phyloP scores from a whole-genome alignment of 345 rosid genomes.

The Hypericum perforatum region DNA sequence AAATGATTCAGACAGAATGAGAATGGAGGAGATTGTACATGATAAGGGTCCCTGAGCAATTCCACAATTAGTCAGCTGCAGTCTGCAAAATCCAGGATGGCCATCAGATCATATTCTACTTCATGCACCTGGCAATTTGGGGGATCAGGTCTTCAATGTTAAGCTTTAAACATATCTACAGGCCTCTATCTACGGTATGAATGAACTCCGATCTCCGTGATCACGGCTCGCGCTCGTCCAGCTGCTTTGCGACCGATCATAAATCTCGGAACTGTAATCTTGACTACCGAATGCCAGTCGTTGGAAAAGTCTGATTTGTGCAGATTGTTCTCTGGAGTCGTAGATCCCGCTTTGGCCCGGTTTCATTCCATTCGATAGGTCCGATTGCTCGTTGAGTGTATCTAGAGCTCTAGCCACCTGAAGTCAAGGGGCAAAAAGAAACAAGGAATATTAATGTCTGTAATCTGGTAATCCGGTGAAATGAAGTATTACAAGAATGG shows the following conservation, averaged over 20 bases:
- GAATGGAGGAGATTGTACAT: too few species aligned
- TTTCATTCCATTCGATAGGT: conserved; percentile 82
- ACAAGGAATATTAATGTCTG: not conserved
- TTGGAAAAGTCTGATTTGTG: conserved; percentile 87
- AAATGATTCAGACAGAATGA: too few species aligned
- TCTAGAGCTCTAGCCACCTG: conserved; percentile 89
- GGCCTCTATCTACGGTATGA: conserved; percentile 26
- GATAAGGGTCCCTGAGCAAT: too few species aligned
- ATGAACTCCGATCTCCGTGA: conserved; percentile 20
- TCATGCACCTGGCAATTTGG: too few species aligned
- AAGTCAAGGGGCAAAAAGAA: not conserved
- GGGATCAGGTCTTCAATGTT: not conserved
- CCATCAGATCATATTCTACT: too few species aligned
- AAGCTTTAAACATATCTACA: conserved; percentile 9
- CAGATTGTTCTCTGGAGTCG: conserved; percentile 75
- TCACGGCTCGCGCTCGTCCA: conserved; percentile 77
- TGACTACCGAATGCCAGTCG: conserved; percentile 94
- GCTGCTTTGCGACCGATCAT: conserved; percentile 57
- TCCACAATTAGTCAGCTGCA: too few species aligned
- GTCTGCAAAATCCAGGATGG: too few species aligned
- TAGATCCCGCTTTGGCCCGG: conserved; percentile 84
- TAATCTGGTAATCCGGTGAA: not conserved
- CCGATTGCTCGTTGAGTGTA: conserved; percentile 55
- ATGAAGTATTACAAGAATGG: not conserved
- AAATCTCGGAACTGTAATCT: conserved; percentile 67